Conservation (phyloP, 2,329 filamentous ascomycete genomes). For the Calonectria pauciramosa region DNA sequence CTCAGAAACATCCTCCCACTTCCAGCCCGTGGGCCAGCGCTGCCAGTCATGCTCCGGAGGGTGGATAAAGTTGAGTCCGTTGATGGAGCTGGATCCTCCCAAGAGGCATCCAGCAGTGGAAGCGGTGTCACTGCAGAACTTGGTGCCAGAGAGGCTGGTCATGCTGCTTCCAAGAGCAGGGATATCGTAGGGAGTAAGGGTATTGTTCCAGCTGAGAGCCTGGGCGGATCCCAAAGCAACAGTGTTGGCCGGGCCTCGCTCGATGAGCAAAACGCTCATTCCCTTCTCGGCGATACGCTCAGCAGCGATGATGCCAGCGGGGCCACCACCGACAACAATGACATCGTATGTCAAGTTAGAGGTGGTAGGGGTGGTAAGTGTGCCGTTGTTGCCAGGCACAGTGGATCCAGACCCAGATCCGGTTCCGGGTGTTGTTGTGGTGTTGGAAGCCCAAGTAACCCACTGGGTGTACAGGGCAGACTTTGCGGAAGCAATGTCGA, state of each 20-base stretch:
- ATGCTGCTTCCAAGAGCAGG: conserved; percentile 44
- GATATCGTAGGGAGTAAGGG: conserved; percentile 42
- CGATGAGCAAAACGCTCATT: conserved; percentile 42
- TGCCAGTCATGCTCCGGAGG: conserved; percentile 43
- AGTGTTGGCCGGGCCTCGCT: conserved; percentile 45
- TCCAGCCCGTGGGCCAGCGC: conserved; percentile 44
- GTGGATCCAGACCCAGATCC: conserved; percentile 29
- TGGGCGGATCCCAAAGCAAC: conserved; percentile 40
- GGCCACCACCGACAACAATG: conserved; percentile 44
- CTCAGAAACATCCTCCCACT: conserved; percentile 37
- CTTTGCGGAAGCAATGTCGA: conserved; percentile 49
- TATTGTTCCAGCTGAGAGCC: conserved; percentile 40
- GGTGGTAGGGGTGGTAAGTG: conserved; percentile 29
- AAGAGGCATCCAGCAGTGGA: conserved; percentile 44
- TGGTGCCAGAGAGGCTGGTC: conserved; percentile 38
- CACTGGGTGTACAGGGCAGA: conserved; percentile 48
- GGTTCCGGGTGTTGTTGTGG: conserved; percentile 24
- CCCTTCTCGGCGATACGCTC: conserved; percentile 44
- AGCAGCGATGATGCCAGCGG: conserved; percentile 44
- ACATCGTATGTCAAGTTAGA: conserved; percentile 45
- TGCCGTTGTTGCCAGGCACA: conserved; percentile 31
- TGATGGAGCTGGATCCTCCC: conserved; percentile 45
- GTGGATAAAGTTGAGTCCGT: conserved; percentile 46
- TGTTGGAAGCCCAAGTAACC: conserved; percentile 43
- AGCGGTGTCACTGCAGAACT: conserved; percentile 45